These are phyloP conservation scores for Oryza meyeriana DNA, from an alignment of 176 grass and related monocot species.

Conservation along the genomic window DNA sequence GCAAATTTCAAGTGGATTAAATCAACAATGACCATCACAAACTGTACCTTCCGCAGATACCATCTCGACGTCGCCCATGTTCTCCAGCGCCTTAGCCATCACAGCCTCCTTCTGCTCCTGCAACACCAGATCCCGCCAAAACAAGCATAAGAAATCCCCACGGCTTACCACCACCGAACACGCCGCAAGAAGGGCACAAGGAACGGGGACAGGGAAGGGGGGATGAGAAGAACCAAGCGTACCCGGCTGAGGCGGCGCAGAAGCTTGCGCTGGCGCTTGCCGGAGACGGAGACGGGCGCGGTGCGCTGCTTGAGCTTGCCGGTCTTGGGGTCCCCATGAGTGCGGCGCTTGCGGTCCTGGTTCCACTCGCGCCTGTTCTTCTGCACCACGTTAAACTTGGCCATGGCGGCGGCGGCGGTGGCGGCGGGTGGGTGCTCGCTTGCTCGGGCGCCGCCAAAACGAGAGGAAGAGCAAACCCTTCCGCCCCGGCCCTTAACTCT, in stretches of 20 bases:
- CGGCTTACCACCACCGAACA: background rate
- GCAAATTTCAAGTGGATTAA: background rate
- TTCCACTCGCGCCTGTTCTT: slow-evolving; percentile 53
- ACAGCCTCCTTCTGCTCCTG: slow-evolving; percentile 53
- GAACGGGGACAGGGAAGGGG: background rate
- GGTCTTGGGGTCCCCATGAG: slow-evolving; percentile 47
- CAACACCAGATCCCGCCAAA: background rate
- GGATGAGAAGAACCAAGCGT: background rate
- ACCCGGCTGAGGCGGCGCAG: slow-evolving; percentile 45
- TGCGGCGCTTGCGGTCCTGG: slow-evolving; percentile 49
- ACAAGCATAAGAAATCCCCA: background rate
- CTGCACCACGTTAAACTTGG: slow-evolving; percentile 60
- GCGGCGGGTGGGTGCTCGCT: background rate
- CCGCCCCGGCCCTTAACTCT: slow-evolving; percentile 25
- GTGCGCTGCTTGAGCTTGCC: slow-evolving; percentile 55
- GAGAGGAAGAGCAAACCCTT: slow-evolving; percentile 19
- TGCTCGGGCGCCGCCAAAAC: slow-evolving; percentile 12
- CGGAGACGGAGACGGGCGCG: slow-evolving; percentile 46
- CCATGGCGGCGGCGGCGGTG: slow-evolving; percentile 27
- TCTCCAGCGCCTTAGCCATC: slow-evolving; percentile 48
- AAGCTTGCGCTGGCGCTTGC: slow-evolving; percentile 62
- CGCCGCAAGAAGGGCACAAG: background rate
- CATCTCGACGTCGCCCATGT: slow-evolving; percentile 50
- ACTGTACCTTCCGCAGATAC: slow-evolving; percentile 41
- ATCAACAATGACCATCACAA: background rate